phyloP scores from a whole-genome alignment of 2,329 filamentous ascomycete genomes.

The Penicillium sp. region DNA sequence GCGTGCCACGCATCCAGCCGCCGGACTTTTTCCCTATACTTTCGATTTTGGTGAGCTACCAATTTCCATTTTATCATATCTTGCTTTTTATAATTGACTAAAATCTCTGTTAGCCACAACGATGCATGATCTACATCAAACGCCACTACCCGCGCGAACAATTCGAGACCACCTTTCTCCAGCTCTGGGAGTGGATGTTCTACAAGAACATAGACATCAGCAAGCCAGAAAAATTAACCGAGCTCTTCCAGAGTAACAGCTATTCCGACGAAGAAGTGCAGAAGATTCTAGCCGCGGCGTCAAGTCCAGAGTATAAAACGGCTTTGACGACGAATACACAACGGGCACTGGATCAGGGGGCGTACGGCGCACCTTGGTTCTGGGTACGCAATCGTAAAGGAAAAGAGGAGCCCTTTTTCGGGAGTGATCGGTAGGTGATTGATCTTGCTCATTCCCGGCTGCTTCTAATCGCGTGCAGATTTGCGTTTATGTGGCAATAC shows the following conservation, averaged over 20 bases:
- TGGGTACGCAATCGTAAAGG: slow-evolving; percentile 54
- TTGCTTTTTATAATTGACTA: no score
- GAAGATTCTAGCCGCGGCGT: slow-evolving; percentile 51
- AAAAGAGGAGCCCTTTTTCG: slow-evolving; percentile 64
- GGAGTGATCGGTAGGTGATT: slow-evolving; percentile 59
- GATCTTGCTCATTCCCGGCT: neutral
- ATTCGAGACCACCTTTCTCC: slow-evolving; percentile 51
- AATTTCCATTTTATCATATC: no score
- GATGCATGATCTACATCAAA: slow-evolving; percentile 63
- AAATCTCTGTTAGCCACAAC: slow-evolving; percentile 60
- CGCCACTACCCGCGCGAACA: slow-evolving; percentile 45
- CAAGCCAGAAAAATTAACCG: slow-evolving; percentile 50
- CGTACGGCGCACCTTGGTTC: slow-evolving; percentile 73
- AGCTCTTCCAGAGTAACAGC: slow-evolving; percentile 30
- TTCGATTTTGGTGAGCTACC: slow-evolving; percentile 49
- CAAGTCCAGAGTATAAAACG: slow-evolving; percentile 48
- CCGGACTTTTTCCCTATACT: slow-evolving; percentile 51
- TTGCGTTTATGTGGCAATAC: slow-evolving; percentile 58
- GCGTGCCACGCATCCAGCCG: slow-evolving; percentile 30
- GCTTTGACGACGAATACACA: slow-evolving; percentile 55
- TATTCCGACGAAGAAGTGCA: slow-evolving; percentile 44
- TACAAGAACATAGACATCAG: slow-evolving; percentile 55
- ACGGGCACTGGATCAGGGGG: slow-evolving; percentile 57
- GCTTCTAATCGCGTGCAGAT: slow-evolving; percentile 13
- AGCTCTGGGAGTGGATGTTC: slow-evolving; percentile 60